These are phyloP conservation scores for Tritrichomonas musculus DNA, from an alignment of 208 protist genomes.

Conservation along the genomic window DNA sequence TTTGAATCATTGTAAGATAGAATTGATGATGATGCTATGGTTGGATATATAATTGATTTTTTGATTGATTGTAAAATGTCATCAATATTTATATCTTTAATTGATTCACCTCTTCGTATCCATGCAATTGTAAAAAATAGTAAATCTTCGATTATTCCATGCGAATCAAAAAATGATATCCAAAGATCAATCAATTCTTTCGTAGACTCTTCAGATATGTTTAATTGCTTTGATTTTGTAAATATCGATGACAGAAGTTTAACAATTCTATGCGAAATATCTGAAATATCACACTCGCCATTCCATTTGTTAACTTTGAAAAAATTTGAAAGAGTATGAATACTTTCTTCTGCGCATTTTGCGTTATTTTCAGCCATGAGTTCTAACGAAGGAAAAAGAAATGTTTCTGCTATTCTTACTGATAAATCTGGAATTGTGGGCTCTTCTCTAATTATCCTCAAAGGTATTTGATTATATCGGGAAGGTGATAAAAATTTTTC, in stretches of 20 bases:
- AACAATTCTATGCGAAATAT: not conserved
- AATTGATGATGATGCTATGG: not conserved
- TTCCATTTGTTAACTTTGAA: conserved; percentile 23
- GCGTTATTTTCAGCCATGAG: not conserved
- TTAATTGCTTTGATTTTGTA: too few relatives aligned
- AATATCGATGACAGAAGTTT: not conserved
- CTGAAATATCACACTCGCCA: not conserved
- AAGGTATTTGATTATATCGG: not conserved
- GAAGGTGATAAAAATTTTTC: not conserved
- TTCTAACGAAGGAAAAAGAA: not conserved
- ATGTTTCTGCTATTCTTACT: not conserved
- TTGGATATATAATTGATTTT: not conserved
- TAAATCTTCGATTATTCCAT: not conserved
- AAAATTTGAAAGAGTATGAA: not conserved
- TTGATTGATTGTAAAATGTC: not conserved
- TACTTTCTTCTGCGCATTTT: not conserved
- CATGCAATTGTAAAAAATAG: not conserved
- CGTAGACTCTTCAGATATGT: not conserved
- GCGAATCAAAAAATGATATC: not conserved
- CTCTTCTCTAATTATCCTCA: too few relatives aligned
- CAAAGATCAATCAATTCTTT: not conserved
- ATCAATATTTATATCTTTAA: not conserved
- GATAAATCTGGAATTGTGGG: not conserved
- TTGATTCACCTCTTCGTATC: not conserved
- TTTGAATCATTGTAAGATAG: too few relatives aligned